Conservation (phyloP, 2,329 filamentous ascomycete genomes). For the Penicillium palitans region DNA sequence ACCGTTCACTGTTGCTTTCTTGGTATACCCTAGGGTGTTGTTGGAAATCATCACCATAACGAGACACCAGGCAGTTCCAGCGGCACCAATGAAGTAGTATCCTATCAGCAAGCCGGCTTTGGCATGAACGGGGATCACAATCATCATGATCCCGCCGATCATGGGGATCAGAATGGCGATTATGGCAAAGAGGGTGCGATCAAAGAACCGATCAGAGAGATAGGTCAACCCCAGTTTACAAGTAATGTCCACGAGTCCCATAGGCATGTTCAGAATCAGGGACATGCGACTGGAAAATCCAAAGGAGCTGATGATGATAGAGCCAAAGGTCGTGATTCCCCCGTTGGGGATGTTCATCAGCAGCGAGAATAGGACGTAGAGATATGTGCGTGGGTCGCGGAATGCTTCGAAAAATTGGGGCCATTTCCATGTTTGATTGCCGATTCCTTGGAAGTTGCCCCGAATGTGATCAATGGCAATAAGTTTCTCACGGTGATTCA, state of each 20-base stretch:
- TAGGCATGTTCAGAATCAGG: conserved; percentile 10
- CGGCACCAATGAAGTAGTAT: conserved; percentile 39
- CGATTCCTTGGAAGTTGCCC: conserved; percentile 18
- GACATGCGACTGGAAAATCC: conserved; percentile 12
- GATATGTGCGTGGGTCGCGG: conserved; percentile 13
- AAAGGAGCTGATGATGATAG: conserved; percentile 15
- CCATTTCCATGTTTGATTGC: conserved; percentile 14
- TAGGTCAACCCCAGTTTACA: conserved; percentile 14
- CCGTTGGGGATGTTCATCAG: conserved; percentile 21
- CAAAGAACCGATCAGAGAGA: conserved; percentile 11
- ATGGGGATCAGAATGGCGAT: conserved; percentile 27
- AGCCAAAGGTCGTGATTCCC: conserved; percentile 20
- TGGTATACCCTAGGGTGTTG: conserved; percentile 34
- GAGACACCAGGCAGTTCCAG: conserved; percentile 21
- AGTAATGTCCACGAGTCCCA: conserved; percentile 7
- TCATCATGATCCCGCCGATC: conserved; percentile 24
- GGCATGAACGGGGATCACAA: conserved; percentile 18
- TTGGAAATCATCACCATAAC: conserved; percentile 21
- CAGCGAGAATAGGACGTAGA: conserved; percentile 12
- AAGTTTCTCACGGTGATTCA: conserved; percentile 12
- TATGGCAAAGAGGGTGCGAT: conserved; percentile 15
- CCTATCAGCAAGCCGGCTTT: conserved; percentile 37
- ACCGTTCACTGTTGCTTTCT: conserved; percentile 37
- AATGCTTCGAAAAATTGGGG: conserved; percentile 18
- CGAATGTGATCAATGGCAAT: conserved; percentile 17